Evolutionary conservation across 139 green algal genomes (phyloP).

Genomic region (Chlorella vulgaris): DNA sequence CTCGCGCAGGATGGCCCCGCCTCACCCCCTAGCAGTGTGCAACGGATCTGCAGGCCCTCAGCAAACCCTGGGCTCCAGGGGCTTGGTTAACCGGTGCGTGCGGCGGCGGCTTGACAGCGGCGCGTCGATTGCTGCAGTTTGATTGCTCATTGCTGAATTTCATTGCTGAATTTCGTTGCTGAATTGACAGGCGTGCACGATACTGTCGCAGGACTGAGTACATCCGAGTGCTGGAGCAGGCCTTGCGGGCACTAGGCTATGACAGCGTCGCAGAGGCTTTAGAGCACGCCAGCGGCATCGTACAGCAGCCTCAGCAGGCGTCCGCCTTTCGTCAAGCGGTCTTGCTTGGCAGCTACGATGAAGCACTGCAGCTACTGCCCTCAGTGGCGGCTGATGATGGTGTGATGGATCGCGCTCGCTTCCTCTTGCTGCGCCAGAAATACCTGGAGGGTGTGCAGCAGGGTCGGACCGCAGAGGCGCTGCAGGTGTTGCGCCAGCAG

Average conservation of each 20-base stretch:
- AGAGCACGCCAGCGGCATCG: conserved; percentile 45
- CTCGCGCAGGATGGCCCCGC: neutral
- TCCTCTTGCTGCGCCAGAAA: conserved; percentile 66
- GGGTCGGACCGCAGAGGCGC: conserved; percentile 30
- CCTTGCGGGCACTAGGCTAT: conserved; percentile 72
- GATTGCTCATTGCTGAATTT: no score
- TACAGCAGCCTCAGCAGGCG: conserved; percentile 70
- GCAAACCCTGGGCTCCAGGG: conserved; percentile 6
- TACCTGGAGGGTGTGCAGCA: conserved; percentile 58
- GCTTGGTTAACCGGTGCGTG: conserved; percentile 29
- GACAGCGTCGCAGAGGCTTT: conserved; percentile 45
- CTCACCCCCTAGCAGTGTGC: neutral
- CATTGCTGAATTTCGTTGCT: no score
- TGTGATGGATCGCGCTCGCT: conserved; percentile 44
- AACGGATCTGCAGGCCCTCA: neutral
- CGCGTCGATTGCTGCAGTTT: no score
- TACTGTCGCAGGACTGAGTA: conserved; percentile 57
- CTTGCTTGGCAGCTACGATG: conserved; percentile 62
- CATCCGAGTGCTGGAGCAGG: conserved; percentile 79
- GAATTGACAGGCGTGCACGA: neutral
- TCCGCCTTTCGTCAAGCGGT: conserved; percentile 61
- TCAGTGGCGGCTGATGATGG: conserved; percentile 30
- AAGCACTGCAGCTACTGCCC: conserved; percentile 63
- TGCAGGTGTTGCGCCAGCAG: conserved; percentile 52
- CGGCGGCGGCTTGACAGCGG: no score